Conservation (phyloP, 208 protist genomes). For the Tritrichomonas foetus region DNA sequence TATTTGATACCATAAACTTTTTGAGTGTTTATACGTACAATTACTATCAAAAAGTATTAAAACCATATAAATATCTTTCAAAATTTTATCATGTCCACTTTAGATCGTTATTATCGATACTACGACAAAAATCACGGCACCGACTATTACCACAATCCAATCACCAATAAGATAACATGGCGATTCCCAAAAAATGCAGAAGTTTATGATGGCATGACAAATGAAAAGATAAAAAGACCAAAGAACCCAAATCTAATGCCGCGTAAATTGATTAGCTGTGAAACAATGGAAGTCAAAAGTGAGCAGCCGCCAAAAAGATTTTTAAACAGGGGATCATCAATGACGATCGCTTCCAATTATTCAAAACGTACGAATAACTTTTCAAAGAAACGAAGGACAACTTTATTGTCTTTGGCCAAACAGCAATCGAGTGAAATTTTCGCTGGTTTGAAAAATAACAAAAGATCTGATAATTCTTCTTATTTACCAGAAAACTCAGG, state of each 20-base stretch:
- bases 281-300: too few species aligned
- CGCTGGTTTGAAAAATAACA: too few species aligned
- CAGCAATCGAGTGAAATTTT: neutral
- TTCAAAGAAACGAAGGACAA: neutral
- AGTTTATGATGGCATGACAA: neutral
- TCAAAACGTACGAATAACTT: neutral
- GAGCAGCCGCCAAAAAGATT: neutral
- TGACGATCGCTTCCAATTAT: neutral
- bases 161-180: neutral
- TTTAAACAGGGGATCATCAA: neutral
- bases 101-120: conserved; percentile 14
- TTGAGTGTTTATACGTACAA: too few species aligned
- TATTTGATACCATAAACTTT: too few species aligned
- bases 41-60: too few species aligned
- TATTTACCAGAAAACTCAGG: neutral
- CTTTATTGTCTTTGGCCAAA: neutral
- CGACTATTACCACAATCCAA: neutral
- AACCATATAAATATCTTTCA: too few species aligned
- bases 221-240: too few species aligned
- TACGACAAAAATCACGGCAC: neutral
- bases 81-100: too few species aligned
- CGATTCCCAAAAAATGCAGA: neutral
- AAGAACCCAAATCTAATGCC: neutral
- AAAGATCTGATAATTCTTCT: neutral
- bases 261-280: neutral